Base-by-base conservation (phyloP, 352 stramenopile genomes). In the Phytophthora quininea region DNA sequence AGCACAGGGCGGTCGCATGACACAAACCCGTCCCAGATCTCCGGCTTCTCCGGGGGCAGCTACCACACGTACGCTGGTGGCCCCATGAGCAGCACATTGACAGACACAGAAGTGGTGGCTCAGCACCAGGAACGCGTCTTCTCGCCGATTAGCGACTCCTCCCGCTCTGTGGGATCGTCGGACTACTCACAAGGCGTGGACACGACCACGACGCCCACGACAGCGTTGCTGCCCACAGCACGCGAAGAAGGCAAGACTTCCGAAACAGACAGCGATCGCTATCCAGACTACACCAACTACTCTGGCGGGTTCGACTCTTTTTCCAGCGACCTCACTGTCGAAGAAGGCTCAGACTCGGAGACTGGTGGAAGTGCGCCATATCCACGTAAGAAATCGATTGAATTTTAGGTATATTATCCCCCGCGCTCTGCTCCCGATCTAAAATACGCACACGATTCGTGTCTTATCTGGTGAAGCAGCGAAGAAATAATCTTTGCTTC, bases 341-440 rank as follows among this genome's bases (percentile, higher is more conserved):
- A 70, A 0, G 73, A 66, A n/a, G 65, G 64, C 50, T 67, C 32
- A 38, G 75, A 74, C n/a, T 42, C 69, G 43, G 61, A 73, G 24
- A 58, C 63, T 27, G 50, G 38, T 51, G 51, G 52, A 14, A 63
- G 42, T 10, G 67, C 62, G 19, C 29, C 58, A 15, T 74, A 64
- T 45, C 76, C 74, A 24, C 74, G 66, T 38, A 86, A 85, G 59
- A 72, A 79, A 47, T 85, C 77, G 4, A 83, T 77, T 57, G 77
- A 85, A 46, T 85, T 85, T 66, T 85, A 73, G 62, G 10, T 57
- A 57, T 55, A 24, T 24, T 24, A 24, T 24, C 19, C 19, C 19
- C 19, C 19, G 19, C 19, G 19, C 19, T 24, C 19, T 24, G 19
- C 19, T 24, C 19, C 19, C 19, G 19, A 24, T 24, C 19, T 24